Evolutionary conservation across 306 rosid species (phyloP).

Genomic region (Adenanthera pavonina): DNA sequence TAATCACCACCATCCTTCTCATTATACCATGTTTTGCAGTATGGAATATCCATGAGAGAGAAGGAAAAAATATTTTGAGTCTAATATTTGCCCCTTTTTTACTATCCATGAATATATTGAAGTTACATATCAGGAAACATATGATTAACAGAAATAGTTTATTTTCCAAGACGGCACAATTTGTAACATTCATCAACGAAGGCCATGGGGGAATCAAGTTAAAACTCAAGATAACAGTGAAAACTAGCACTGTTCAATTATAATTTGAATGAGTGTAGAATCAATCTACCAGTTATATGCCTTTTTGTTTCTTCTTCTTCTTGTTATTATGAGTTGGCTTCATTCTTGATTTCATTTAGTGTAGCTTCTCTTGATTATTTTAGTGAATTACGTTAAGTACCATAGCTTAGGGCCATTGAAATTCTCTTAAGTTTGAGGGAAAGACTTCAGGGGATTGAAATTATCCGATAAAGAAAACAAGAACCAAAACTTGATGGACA

Average conservation of each 20-base stretch:
- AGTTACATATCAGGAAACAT: no score
- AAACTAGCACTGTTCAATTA: no score
- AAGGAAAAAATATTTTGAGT: no score
- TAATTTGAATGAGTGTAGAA: not conserved
- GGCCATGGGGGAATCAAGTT: no score
- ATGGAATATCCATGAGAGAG: conserved; percentile 8
- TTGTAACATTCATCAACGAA: no score
- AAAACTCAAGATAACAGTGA: no score
- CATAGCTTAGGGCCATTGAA: not conserved
- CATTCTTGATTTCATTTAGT: not conserved
- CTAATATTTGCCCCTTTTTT: no score
- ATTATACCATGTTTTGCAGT: not conserved
- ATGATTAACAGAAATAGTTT: no score
- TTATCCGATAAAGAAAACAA: not conserved
- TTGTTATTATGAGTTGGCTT: not conserved
- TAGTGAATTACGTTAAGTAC: not conserved
- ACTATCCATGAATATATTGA: no score
- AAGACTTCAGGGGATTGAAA: not conserved
- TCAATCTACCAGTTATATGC: not conserved
- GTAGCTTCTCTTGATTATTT: not conserved
- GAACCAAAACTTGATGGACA: not conserved
- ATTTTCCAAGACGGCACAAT: no score
- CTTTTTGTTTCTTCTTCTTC: not conserved
- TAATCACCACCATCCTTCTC: not conserved
- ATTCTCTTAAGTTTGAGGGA: not conserved